Conservation (phyloP, 176 grass and related monocot species). For the Avena eriantha region DNA sequence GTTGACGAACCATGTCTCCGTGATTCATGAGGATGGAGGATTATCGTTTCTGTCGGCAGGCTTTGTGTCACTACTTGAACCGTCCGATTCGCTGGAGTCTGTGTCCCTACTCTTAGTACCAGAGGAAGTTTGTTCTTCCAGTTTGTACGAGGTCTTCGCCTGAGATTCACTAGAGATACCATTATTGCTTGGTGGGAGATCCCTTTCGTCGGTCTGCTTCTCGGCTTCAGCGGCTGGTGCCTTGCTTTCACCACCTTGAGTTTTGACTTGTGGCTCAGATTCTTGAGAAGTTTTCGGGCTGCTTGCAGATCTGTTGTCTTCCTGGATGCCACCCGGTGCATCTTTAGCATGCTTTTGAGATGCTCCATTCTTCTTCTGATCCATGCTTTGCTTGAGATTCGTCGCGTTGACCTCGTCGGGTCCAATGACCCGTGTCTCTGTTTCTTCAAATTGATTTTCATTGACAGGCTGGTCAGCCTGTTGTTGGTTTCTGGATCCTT, state of each 20-base stretch:
- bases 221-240: neutral
- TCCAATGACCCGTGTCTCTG: neutral
- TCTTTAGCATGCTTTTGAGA: constrained; percentile 32
- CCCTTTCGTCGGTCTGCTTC: neutral
- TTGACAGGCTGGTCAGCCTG: neutral
- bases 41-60: neutral
- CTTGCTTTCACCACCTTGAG: constrained; percentile 5
- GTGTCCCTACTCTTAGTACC: neutral
- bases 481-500: constrained; percentile 5
- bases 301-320: neutral
- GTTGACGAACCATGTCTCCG: neutral
- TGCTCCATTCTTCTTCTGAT: constrained; percentile 25
- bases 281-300: constrained; percentile 30
- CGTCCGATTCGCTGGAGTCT: constrained; percentile 15
- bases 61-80: neutral
- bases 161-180: constrained; percentile 25
- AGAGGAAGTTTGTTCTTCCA: neutral
- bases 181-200: neutral
- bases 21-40: neutral
- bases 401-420: neutral
- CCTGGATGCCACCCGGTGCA: constrained; percentile 2
- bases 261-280: neutral
- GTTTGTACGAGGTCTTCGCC: constrained; percentile 22
- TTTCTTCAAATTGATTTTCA: constrained; percentile 3
- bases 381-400: neutral